Percentiles rank a stretch among this genome's conserved stretches.
Evolutionary conservation across 495 filamentous ascomycete species (phyloP).

Genomic region (Penicillium waksmanii): DNA sequence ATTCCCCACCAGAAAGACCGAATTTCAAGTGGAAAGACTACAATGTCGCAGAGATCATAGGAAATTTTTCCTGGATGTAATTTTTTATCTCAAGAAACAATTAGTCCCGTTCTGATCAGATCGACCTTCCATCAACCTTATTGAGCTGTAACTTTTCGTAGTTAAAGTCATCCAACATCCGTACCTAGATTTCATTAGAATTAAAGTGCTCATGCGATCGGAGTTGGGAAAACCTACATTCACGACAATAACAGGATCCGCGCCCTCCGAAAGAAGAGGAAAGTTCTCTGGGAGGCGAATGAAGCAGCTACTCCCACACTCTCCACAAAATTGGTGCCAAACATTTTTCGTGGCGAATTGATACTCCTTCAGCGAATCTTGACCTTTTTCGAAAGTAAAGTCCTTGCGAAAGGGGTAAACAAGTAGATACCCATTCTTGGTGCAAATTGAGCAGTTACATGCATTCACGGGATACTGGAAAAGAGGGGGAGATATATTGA

Average conservation of each 20-base stretch:
- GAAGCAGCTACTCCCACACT: constrained; percentile 28
- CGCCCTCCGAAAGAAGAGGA: background rate
- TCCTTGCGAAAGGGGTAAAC: constrained; percentile 37
- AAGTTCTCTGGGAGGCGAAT: constrained; percentile 8
- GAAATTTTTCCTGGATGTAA: background rate
- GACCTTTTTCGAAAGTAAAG: constrained; percentile 23
- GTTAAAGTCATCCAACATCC: constrained; percentile 9
- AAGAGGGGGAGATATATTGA: constrained; percentile 26
- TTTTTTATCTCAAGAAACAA: background rate
- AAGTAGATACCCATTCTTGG: constrained; percentile 44
- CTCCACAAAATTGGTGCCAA: constrained; percentile 34
- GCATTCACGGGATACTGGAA: constrained; percentile 23
- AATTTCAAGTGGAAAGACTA: too few relatives aligned
- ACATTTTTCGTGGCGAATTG: constrained; percentile 20
- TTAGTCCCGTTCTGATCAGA: background rate
- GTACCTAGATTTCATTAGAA: background rate
- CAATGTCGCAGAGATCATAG: too few relatives aligned
- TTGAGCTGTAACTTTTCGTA: constrained; percentile 9
- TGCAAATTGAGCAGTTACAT: constrained; percentile 51
- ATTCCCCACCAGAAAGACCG: background rate
- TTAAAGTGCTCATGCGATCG: background rate
- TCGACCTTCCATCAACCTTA: constrained; percentile 4
- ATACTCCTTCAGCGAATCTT: constrained; percentile 30
- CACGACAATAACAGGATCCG: constrained; percentile 2
- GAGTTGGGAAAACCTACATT: constrained; percentile 5